Base-by-base conservation (phyloP, 75 land plant genomes). In the Pinus taeda region DNA sequence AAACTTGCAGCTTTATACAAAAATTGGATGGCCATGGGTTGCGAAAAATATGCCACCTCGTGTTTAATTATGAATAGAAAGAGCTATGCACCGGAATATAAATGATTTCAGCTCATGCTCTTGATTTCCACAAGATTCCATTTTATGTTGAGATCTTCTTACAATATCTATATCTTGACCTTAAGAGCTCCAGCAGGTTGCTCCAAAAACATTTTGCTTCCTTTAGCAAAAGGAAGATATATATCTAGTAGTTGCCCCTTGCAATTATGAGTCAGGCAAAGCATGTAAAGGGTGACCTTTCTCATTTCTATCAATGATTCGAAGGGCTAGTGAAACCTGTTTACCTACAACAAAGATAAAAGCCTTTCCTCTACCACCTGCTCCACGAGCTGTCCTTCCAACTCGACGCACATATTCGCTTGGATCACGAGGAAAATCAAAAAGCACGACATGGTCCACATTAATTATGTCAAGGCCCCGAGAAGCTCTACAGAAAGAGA, bases 391-490 rank as follows among this genome's bases (percentile, higher is more conserved):
- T 15, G 99, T 97, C 83, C 99, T 80, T 59, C 99, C 99, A 33
- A 97, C 99, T 55, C 99, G 87, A 2, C 99, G 87, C 4, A 97
- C 97, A 81, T 97, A 97, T 76, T 97, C 99, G 79, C 99, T 97
- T 73, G 99, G 99, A 78, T 97, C 99, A 59, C 99, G 91, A 15
- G 99, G 99, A 75, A 88, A 97, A 81, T 97, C 99, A 78, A 95
- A 97, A 22, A 97, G 96, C 9, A 97, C 79, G 22, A 97, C 99
- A 84, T 94, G 99, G 81, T 95, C 92, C 71, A 97, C 98, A 33
- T 85, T 83, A 3, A 82, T 78, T 60, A 97, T 87, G 79, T 97
- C 99, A 57, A 97, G 86, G 49, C 99, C 99, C 37, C 98, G 71
- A 5, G 99, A 97, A 37, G 99, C 99, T 76, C 99, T 97, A 87